phyloP scores from a whole-genome alignment of 495 filamentous ascomycete genomes.

The Aspergillus hancockii region DNA sequence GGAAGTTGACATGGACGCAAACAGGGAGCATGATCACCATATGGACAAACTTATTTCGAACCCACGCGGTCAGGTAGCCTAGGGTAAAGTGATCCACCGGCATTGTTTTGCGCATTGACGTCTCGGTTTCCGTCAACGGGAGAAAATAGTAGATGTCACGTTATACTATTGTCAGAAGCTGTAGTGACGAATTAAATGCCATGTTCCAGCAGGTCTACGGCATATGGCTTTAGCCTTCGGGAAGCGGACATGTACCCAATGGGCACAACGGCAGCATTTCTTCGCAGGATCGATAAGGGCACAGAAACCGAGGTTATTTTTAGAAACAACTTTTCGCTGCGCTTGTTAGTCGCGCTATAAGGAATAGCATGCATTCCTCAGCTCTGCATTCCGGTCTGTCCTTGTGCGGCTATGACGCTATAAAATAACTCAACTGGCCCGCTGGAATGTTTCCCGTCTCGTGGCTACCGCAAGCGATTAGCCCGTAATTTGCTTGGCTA shows the following conservation, averaged over 20 bases:
- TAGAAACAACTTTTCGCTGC: not conserved
- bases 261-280: too few species aligned
- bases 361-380: conserved; percentile 1
- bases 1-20: too few species aligned
- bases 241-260: not conserved
- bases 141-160: not conserved
- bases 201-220: not conserved
- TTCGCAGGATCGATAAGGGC: not conserved
- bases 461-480: not conserved
- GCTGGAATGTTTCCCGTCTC: not conserved
- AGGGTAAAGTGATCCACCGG: not conserved
- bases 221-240: not conserved
- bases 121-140: not conserved
- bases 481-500: not conserved
- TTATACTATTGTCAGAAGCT: not conserved
- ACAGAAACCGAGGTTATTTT: not conserved
- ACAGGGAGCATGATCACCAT: too few species aligned
- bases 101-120: not conserved
- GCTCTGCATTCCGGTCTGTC: conserved; percentile 3
- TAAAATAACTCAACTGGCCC: not conserved
- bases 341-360: not conserved
- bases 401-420: not conserved
- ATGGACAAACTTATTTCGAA: too few species aligned
- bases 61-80: too few species aligned
- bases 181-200: not conserved